Conservation (phyloP, 768 basidiomycete species). For the Bullera alba region DNA sequence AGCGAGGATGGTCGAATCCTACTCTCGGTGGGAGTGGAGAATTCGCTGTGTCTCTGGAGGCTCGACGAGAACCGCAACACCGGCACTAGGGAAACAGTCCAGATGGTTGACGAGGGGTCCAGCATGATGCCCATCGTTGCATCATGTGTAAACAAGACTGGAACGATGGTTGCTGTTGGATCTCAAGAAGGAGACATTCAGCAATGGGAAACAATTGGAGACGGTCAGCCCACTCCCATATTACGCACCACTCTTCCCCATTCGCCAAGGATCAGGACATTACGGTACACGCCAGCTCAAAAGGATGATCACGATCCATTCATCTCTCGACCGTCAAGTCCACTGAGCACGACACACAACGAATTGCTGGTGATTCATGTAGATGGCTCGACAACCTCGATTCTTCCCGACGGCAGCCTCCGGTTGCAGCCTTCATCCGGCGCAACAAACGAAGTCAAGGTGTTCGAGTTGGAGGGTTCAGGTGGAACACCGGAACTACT, state of each 20-base stretch:
- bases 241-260: background rate
- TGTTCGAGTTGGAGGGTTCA: too few species aligned
- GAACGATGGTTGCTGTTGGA: constrained; percentile 3
- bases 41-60: constrained; percentile 68
- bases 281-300: too few species aligned
- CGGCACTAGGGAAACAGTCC: constrained; percentile 24
- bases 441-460: too few species aligned
- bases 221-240: background rate
- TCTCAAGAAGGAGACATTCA: constrained; percentile 1
- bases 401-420: too few species aligned
- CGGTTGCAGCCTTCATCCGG: too few species aligned
- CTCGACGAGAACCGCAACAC: constrained; percentile 39
- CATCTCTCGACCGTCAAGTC: too few species aligned
- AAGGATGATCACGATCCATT: too few species aligned
- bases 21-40: constrained; percentile 68
- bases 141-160: constrained; percentile 2
- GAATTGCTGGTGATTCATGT: too few species aligned
- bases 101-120: background rate
- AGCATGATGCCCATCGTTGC: constrained; percentile 13
- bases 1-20: constrained; percentile 62
- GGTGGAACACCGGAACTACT: too few species aligned
- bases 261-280: too few species aligned
- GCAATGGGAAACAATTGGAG: constrained; percentile 8
- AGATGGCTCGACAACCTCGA: too few species aligned
- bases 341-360: too few species aligned